Evolutionary conservation across 331 rosid species (phyloP).

Genomic region (Quercus lobata): DNA sequence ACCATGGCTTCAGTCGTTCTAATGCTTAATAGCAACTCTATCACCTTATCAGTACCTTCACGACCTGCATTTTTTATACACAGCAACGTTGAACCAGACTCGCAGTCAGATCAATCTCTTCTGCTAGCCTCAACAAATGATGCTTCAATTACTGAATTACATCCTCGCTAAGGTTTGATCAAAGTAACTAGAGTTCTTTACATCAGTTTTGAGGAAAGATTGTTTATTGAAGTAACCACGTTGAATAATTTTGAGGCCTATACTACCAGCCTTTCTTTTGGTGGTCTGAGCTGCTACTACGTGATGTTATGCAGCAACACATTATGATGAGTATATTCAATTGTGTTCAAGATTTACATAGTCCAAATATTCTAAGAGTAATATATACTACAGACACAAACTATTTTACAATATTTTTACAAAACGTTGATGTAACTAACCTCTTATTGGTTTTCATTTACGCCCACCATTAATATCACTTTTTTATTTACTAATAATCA

Average conservation of each 20-base stretch:
- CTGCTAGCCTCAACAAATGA: background rate
- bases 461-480: fast-evolving
- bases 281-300: no score
- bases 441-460: no score
- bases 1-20: conserved; percentile 30
- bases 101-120: background rate
- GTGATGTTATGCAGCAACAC: no score
- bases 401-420: no score
- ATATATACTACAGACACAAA: no score
- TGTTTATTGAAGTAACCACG: background rate
- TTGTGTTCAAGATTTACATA: no score
- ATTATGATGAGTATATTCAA: no score
- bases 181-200: background rate
- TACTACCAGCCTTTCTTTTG: no score
- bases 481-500: no score
- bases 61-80: conserved; percentile 29
- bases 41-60: conserved; percentile 21
- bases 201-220: background rate
- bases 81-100: background rate
- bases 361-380: no score
- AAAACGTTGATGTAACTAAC: no score
- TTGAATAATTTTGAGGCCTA: no score
- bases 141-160: conserved; percentile 23
- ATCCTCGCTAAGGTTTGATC: conserved; percentile 29
- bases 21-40: conserved; percentile 37